Evolutionary conservation across 306 rosid genomes (phyloP), one percentile per base, ranked within the genome.

Genomic region (Fagus crenata): DNA sequence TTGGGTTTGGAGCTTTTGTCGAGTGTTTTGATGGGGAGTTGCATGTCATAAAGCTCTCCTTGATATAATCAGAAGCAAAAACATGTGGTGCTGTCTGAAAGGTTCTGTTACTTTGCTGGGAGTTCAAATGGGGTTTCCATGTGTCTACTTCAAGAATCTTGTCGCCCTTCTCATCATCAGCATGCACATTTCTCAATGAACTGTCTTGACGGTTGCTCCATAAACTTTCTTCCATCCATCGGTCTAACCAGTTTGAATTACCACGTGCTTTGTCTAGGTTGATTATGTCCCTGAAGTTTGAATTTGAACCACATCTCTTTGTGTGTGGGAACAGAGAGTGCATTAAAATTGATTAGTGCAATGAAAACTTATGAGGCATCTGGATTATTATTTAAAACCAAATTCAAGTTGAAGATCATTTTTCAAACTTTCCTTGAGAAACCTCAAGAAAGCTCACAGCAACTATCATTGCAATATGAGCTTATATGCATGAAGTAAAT

Each of bases 141-240:
- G 97, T 92, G 81, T 95, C 99, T 40, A 95, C 96, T 89, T 95
- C 99, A 15, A 95, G 97, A 80, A 92, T 88, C 80, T 95, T 95
- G 89, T 92, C 99, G 41, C 82, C 84, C 83, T 89, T 95, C 51
- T 84, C 89, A 77, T 90, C 96, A 76, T 88, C 87, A 12, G 61
- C 36, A 5, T 60, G 78, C 7, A 60, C 72, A 36, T 74, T 86
- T 82, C 71, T 90, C 75, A 71, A 40, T 35, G 91, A 83, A 49
- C 79, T 53, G 35, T 86, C 84, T 7, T 83, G 67, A 2, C 63
- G 73, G 56, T 85, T 84, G 73, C 73, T 85, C 89, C 86, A 79
- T 0, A 81, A 42, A 67, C 80, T 90, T 83, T 95, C 97, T 80
- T 89, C 98, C 98, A 92, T 95, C 98, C 97, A 95, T 74, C 81